These are phyloP conservation scores for Cornus controversa DNA, from an alignment of 148 eudicot genomes.

Conservation along the genomic window DNA sequence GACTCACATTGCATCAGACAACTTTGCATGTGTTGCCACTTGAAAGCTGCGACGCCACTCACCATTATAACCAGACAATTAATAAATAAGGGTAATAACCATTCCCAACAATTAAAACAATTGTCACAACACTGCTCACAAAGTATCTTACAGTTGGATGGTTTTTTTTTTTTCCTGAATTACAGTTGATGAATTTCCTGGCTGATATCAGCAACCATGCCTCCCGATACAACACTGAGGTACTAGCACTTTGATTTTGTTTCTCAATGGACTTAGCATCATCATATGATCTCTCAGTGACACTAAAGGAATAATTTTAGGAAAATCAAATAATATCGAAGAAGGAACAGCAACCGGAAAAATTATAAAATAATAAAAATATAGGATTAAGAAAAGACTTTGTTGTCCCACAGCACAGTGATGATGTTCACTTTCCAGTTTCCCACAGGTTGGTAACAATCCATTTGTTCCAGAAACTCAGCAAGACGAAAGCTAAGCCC, in stretches of 20 bases:
- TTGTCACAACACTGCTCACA: background rate
- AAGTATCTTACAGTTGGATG: background rate
- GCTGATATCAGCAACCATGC: background rate
- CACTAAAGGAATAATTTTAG: background rate
- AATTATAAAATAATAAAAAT: background rate
- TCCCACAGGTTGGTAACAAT: background rate
- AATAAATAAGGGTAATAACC: too few relatives aligned
- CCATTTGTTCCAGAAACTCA: background rate
- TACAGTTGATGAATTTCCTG: background rate
- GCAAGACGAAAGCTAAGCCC: background rate
- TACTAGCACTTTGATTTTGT: background rate
- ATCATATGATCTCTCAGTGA: background rate
- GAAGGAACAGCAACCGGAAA: background rate
- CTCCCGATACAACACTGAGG: background rate
- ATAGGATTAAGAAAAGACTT: too few relatives aligned
- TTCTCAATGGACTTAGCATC: background rate
- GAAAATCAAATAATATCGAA: background rate
- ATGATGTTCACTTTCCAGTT: too few relatives aligned
- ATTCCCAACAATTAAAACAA: background rate
- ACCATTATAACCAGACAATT: too few relatives aligned
- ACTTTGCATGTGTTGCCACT: too few relatives aligned
- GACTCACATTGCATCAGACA: too few relatives aligned
- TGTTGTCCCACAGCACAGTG: too few relatives aligned
- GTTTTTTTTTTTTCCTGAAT: too few relatives aligned
- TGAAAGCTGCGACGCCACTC: too few relatives aligned